Base-by-base conservation (phyloP, 164 flowering plant species). In the Magnolia changhungtana region DNA sequence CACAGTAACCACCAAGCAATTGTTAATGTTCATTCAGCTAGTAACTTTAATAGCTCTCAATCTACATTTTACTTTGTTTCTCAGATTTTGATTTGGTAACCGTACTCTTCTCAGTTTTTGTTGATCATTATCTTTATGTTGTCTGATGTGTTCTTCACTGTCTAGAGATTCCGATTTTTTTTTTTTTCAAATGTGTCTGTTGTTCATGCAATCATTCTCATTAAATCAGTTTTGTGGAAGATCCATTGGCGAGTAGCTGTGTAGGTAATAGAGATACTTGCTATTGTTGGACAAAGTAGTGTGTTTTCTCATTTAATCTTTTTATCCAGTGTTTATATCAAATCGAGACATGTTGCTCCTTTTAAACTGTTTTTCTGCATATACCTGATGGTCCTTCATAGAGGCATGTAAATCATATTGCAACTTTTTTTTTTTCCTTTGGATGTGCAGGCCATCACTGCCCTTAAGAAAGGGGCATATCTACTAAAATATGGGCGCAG, bases 371-470 rank as follows among this genome's bases (percentile, higher is more conserved):
- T 65, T 11, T 65, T 24, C 68, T 65, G 29, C 68, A 3, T 21
- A 24, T 65, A 65, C 10, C 68, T 55, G 18, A 16, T 55, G 13
- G 61, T 55, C 18, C 13, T 55, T 16, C 18, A 55, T 0, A 55
- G 61, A 11, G 61, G 18, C 61, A 55, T 55, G 61, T 55, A 55
- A 55, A 3, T 55, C 61, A 55, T 55, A 11, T 55, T 11, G 61
- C 61, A 55, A 45, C n/a, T 68, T 23, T 66, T 65, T 3, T 18
- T 29, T 27, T 21, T 13, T 67, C 29, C 4, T 31, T 68, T 68
- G 27, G 63, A 59, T 27, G 27, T 61, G 20, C 72, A 82, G 87
- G 85, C 83, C 61, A 77, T 71, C 16, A 71, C 79, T 31, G 74
- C 75, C 55, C 72, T 72, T 55, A 31, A 72, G 73, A 76, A 76